Evolutionary conservation across 768 basidiomycete species (phyloP), one percentile per base, ranked within the genome.

Genomic region (Xerocomellus amylosporus): DNA sequence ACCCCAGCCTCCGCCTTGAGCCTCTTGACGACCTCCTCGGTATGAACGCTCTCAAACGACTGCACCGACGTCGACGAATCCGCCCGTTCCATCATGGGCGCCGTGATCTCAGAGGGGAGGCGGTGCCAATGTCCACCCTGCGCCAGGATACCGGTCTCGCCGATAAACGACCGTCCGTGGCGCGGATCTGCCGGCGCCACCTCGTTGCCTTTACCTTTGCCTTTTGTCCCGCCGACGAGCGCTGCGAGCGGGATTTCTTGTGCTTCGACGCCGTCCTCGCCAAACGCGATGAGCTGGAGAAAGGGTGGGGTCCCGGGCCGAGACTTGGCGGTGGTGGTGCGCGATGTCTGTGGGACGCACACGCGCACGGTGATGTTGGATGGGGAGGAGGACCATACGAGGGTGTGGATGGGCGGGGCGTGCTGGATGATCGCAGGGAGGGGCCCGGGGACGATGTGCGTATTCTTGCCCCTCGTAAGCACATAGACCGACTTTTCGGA

Each of bases 191-290:
- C 67, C 8, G 68, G 66, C 14, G 70, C 67, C 53, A 74, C 76
- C 6, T 75, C 76, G 67, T 84, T 80, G 31, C 78, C 77, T 15
- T 55, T 55, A 0, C 45, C 31, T 65, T 81, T 79, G 30, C 75
- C 74, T 39, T 61, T 70, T 46, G 30, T 2, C 1, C 26, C 24
- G 49, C 61, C 54, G 15, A 65, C 58, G 42, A 89, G 67, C 51
- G 78, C 77, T 10, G 79, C 68, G 12, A 90, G 68, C 1, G 80
- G 69, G 30, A 86, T 66, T 68, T 93, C 91, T 56, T 87, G 84
- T 3, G 85, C 79, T 65, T 93, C 90, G 15, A 93, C 60, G 12
- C 90, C 90, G 52, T 82, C 78, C 49, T 86, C 85, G 22, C 84
- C 77, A 48, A 92, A 81, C 17, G 82, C 85, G 43, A 88, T 73